A percentile compares a stretch with the other conserved stretches of the same genome.
Evolutionary conservation across 2,329 filamentous ascomycete genomes (phyloP).

Genomic region (Plenodomus biglobosus): DNA sequence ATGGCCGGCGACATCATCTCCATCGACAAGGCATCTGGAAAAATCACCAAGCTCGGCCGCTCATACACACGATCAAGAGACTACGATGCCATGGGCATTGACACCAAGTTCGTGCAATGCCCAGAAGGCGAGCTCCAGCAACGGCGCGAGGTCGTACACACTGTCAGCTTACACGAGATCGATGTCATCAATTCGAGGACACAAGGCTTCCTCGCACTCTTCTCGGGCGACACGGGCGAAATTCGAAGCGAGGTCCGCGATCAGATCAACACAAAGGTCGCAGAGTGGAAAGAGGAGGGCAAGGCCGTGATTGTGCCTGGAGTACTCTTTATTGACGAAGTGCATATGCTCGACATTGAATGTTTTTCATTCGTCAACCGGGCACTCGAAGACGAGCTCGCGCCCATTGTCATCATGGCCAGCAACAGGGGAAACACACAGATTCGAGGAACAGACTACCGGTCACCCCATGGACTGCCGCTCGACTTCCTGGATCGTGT

Average conservation of each 20-base stretch:
- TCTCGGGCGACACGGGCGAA: conserved; percentile 97
- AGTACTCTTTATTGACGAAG: conserved; percentile 97
- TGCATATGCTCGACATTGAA: conserved; percentile 99
- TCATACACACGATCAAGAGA: conserved; percentile 94
- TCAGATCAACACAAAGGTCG: conserved; percentile 98
- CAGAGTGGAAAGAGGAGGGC: conserved; percentile 98
- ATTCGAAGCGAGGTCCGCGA: conserved; percentile 96
- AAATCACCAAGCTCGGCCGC: conserved; percentile 94
- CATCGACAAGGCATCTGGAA: conserved; percentile 97
- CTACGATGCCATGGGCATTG: conserved; percentile 98
- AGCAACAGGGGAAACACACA: conserved; percentile 91
- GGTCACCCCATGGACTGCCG: conserved; percentile 88
- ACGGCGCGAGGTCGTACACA: conserved; percentile 95
- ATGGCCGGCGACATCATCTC: conserved; percentile 98
- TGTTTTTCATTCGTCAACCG: conserved; percentile 99
- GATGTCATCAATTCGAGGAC: conserved; percentile 99
- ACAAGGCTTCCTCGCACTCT: conserved; percentile 96
- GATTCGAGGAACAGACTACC: conserved; percentile 92
- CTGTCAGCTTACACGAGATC: conserved; percentile 95
- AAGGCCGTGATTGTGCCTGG: conserved; percentile 98
- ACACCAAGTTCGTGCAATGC: conserved; percentile 97
- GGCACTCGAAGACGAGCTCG: conserved; percentile 89
- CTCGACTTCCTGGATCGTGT: conserved; percentile 95
- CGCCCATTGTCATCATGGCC: conserved; percentile 98
- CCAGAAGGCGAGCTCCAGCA: conserved; percentile 97